Evolutionary conservation across 2,329 filamentous ascomycete genomes (phyloP), one percentile per base, ranked within the genome.

Genomic region (Penicillium vulpinum): DNA sequence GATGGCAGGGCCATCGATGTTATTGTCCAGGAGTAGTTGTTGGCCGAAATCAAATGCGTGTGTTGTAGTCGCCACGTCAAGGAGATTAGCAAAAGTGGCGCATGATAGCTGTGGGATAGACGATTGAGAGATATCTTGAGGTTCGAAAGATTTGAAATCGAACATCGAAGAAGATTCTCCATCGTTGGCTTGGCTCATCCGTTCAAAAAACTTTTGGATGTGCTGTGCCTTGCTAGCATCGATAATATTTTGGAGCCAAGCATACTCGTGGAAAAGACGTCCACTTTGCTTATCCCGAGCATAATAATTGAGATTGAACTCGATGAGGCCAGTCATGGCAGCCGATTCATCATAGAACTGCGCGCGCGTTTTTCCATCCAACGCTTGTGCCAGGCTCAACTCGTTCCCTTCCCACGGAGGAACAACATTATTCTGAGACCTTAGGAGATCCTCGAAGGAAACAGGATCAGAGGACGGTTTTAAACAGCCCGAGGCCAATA

Each of bases 1-100:
- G 24, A 86, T 82, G 3, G 81, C 58, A n/a, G 83, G 81, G 0
- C 81, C 82, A 61, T 85, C 82, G 15, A 82, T 61, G 60, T 83
- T 82, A 10, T 77, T 64, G 0, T 78, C 79, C 53, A 79, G 77
- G 1, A 86, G 70, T 13, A 87, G 70, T 78, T 80, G 84, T 31
- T 78, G 74, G 4, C 80, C 83, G 51, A 86, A 73, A 16, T 78
- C 75, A 57, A 77, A 81, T 8, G 76, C 69, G 49, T 75, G 75
- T 15, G 77, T 72, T 21, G 78, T 72, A 0, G 78, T 81, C 22
- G 77, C 72, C 28, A 85, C 62, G 57, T 84, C 80, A 22, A 86
- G 71, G 24, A 86, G 68, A 22, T 75, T 73, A 2, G 79, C 81
- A 41, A 85, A 70, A 2, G 81, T 75, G 6, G 75, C 67, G 10